Base-by-base conservation (phyloP, 805 yeast species). In the Wickerhamiella shivajii region DNA sequence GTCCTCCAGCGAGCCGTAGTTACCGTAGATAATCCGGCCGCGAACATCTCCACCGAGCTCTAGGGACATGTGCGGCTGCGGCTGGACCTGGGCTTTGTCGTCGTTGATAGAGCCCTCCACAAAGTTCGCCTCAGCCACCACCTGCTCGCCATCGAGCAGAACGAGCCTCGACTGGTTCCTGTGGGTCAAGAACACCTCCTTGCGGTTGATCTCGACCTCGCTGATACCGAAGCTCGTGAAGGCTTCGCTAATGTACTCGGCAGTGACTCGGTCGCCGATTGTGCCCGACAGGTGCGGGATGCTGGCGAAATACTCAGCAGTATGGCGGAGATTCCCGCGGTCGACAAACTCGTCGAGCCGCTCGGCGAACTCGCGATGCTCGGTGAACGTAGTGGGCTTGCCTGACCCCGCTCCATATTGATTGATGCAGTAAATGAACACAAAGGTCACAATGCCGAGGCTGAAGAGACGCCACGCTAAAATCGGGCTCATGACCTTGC, bases 261-360 rank as follows among this genome's bases (percentile, higher is more conserved):
- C 74, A 23, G 84, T 56, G 0, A 87, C 67, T 39, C 71, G 54
- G 52, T 83, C 95, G 13, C 93, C 97, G 11, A 71, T 68, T 2
- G 96, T 76, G 3, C 97, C 97, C 0, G 95, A 72, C 42, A 77
- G 55, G 51, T 84, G 96, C 3, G 93, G 83, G 72, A 83, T 71
- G 6, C 78, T 67, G 18, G 85, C 72, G 16, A 83, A 50, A 45
- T 79, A 80, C 44, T 78, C 77, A 37, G 77, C 47, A 41, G 74
- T 71, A 29, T 69, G 74, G 45, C 74, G 74, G 53, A 87, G 60
- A 15, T 69, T 53, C 16, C 67, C 64, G 5, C 62, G 52, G 46
- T 72, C 77, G 19, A 80, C 59, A 27, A 66, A 62, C n/a, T 56
- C 52, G 20, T 59, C 57, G 6, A 77, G 60, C 30, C 67, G 66